Percentiles rank a stretch among this genome's conserved stretches.
phyloP scores from a whole-genome alignment of 805 yeast genomes.

The Candida caryicola region DNA sequence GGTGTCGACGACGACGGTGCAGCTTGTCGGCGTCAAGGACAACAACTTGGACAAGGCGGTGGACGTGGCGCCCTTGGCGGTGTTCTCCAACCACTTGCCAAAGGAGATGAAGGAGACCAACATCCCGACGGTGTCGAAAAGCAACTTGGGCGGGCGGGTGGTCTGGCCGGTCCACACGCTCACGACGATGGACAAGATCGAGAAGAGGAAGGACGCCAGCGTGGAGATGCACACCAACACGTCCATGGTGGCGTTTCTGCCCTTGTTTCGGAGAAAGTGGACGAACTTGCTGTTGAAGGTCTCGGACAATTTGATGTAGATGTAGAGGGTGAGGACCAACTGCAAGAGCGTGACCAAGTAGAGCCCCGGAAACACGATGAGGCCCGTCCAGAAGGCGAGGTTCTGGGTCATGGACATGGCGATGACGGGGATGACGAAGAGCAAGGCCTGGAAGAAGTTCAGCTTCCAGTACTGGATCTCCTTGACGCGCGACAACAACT shows the following conservation, averaged over 20 bases:
- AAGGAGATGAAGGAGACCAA: conserved; percentile 76
- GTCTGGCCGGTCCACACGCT: conserved; percentile 43
- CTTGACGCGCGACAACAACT: conserved; percentile 60
- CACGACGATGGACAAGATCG: conserved; percentile 57
- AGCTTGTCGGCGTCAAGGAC: conserved; percentile 74
- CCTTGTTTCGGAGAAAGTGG: conserved; percentile 61
- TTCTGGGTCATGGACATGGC: conserved; percentile 48
- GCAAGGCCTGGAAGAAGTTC: conserved; percentile 50
- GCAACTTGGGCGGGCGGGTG: conserved; percentile 55
- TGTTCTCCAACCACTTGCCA: conserved; percentile 89
- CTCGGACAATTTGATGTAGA: conserved; percentile 66
- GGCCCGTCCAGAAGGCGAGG: conserved; percentile 27
- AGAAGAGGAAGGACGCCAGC: conserved; percentile 70
- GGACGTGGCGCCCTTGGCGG: conserved; percentile 92
- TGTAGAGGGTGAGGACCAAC: conserved; percentile 52
- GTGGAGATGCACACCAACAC: conserved; percentile 83
- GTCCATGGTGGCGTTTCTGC: conserved; percentile 79
- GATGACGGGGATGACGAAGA: conserved; percentile 63
- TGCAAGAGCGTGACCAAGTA: conserved; percentile 63
- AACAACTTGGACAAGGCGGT: conserved; percentile 79
- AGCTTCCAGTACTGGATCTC: conserved; percentile 73
- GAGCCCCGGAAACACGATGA: conserved; percentile 54
- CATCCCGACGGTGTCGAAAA: conserved; percentile 89
- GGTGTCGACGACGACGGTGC: conserved; percentile 56
- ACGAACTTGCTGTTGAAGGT: conserved; percentile 64